Evolutionary conservation across 169 alveolate species (phyloP), one percentile per base, ranked within the genome.

Genomic region (Cryptosporidium xiaoi): DNA sequence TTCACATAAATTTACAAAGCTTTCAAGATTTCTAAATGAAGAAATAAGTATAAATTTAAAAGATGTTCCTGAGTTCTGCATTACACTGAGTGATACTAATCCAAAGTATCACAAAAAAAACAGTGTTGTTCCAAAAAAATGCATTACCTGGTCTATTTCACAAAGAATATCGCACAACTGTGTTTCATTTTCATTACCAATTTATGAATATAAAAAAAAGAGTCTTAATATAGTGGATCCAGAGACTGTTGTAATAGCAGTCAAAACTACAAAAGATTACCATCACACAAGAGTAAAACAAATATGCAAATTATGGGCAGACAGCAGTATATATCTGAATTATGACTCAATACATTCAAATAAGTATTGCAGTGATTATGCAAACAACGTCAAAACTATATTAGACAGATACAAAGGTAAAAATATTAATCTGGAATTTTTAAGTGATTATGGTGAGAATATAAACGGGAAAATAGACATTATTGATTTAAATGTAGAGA

Each of bases 101-200:
- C 64, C 77, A 34, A 40, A 62, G 48, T 60, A 40, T 20, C 71
- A 77, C 20, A 77, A 20, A 56, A 77, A 77, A 77, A 13, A 3
- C 46, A 77, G 87, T 44, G 46, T 33, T 36, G 20, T 56, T 12
- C 87, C 87, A 6, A 44, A 15, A 40, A 77, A 77, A 46, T 77
- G 87, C 46, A 24, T 34, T 27, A 77, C 87, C 34, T 77, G 87
- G 87, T 60, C 87, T 29, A 77, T 77, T 29, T 77, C 87, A 3
- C 40, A 56, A 20, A 20, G 87, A 34, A 77, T 77, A 15, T 77
- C 87, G 20, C 12, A 56, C 58, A 18, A 60, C 31, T 77, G 87
- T 56, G 67, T 69, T 0, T 53, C 83, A 53, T 56, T 15, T 40
- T 40, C 87, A 33, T 16, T 60, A 8, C 87, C 87, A 36, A 62